phyloP scores from a whole-genome alignment of 257 asterid species.

The Gentiana macrophylla region DNA sequence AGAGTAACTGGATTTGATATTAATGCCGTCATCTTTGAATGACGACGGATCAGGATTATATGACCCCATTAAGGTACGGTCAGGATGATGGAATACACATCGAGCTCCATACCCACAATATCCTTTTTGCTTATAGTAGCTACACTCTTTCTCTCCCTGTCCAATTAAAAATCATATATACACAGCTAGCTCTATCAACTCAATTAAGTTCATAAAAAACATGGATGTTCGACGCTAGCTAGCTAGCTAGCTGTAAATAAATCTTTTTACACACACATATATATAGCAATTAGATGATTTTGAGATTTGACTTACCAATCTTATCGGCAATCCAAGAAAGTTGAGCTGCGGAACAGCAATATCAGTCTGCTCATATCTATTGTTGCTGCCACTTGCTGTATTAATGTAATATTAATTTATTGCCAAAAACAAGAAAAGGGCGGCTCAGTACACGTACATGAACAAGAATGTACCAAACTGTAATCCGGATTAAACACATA shows the following conservation, averaged over 20 bases:
- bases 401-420: no score
- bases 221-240: no score
- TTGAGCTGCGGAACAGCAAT: conserved; percentile 31
- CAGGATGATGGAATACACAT: conserved; percentile 32
- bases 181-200: no score
- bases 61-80: conserved; percentile 15
- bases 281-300: background rate
- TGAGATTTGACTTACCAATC: conserved; percentile 31
- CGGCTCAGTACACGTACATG: no score
- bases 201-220: no score
- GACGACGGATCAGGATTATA: background rate
- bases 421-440: no score
- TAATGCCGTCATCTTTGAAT: conserved; percentile 10
- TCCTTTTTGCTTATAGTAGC: conserved; percentile 31
- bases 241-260: no score
- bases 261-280: no score
- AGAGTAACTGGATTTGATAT: conserved; percentile 2
- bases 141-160: conserved; percentile 36
- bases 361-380: conserved; percentile 8
- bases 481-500: no score
- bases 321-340: conserved; percentile 69
- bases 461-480: no score
- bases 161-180: background rate
- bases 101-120: conserved; percentile 27
- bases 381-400: no score